phyloP scores from a whole-genome alignment of 2,329 filamentous ascomycete species.

The Fusarium austroafricanum region DNA sequence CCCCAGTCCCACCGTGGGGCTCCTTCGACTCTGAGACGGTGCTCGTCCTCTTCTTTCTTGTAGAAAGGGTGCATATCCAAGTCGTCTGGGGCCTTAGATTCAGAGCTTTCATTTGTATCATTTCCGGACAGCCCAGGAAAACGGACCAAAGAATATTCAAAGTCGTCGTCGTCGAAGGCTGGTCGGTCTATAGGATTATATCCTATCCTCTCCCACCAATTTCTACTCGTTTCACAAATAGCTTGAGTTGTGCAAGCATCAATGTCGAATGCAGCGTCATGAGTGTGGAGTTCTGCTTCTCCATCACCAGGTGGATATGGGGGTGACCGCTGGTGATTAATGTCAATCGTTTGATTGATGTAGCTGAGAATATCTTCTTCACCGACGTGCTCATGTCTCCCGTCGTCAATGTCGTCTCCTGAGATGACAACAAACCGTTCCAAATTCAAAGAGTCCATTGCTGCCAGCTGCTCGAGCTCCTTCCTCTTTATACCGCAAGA shows the following conservation, averaged over 20 bases:
- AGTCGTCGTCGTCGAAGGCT: neutral
- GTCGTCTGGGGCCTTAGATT: neutral
- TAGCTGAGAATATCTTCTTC: constrained; percentile 1
- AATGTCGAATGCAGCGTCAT: neutral
- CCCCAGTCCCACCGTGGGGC: constrained; percentile 14
- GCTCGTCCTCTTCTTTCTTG: constrained; percentile 1
- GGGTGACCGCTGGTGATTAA: neutral
- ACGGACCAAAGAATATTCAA: too few species aligned
- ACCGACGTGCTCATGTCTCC: neutral
- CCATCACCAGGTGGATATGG: neutral
- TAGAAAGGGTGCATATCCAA: constrained; percentile 4
- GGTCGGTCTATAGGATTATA: neutral
- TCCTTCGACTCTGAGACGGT: neutral
- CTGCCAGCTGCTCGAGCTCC: neutral
- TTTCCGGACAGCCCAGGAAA: too few species aligned
- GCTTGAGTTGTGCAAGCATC: neutral
- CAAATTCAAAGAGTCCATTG: neutral
- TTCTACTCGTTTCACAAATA: neutral
- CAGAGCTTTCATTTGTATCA: neutral
- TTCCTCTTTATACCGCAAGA: neutral
- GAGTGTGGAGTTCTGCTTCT: neutral
- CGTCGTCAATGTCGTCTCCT: neutral
- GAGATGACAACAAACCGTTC: constrained; percentile 10
- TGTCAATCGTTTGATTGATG: neutral
- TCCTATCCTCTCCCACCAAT: constrained; percentile 1